Evolutionary conservation across 768 basidiomycete genomes (phyloP).

Genomic region (Termitomyces sp.): DNA sequence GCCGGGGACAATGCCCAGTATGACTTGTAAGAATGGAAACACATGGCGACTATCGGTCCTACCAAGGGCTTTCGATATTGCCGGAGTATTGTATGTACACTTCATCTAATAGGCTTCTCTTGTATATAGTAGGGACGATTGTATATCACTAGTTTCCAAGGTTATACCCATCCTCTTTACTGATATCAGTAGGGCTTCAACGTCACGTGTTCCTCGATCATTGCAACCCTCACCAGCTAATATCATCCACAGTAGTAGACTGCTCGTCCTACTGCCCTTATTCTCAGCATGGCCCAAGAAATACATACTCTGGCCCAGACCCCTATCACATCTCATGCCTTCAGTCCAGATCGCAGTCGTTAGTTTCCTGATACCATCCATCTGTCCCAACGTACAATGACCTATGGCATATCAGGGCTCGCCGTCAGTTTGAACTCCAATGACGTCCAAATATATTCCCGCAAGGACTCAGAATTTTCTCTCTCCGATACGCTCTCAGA

Average conservation of each 20-base stretch:
- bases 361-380: conserved; percentile 28
- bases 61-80: neutral
- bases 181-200: neutral
- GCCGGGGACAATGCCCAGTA: conserved; percentile 16
- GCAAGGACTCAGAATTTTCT: conserved; percentile 66
- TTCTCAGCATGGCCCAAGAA: conserved; percentile 56
- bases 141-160: neutral
- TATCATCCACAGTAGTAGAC: conserved; percentile 66
- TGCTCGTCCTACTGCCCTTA: conserved; percentile 69
- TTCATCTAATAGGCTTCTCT: neutral
- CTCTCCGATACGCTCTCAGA: conserved; percentile 78
- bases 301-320: conserved; percentile 74
- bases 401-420: conserved; percentile 59
- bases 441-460: conserved; percentile 79
- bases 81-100: neutral
- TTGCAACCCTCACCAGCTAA: conserved; percentile 1
- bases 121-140: conserved; percentile 1
- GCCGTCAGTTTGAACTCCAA: conserved; percentile 89
- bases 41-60: neutral
- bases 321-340: conserved; percentile 87
- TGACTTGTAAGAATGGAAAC: neutral
- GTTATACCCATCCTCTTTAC: neutral
- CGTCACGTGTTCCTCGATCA: neutral
- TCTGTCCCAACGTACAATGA: conserved; percentile 1
- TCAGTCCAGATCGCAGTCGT: conserved; percentile 88